Percentiles rank a stretch among this genome's conserved stretches.
Evolutionary conservation across 2,329 filamentous ascomycete genomes (phyloP).

Genomic region (Botrytis elliptica): DNA sequence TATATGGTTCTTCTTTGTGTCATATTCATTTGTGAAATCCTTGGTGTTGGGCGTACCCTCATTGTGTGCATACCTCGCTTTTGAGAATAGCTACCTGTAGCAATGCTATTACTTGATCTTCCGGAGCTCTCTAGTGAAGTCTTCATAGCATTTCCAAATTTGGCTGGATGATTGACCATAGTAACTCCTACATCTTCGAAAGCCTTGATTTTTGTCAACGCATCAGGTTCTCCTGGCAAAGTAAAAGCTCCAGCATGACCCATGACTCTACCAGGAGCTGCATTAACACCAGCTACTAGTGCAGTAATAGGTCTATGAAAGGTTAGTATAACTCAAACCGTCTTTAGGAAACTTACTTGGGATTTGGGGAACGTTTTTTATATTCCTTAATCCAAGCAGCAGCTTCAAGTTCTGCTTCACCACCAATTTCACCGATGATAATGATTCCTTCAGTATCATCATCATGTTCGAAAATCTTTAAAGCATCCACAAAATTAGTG

Average conservation of each 20-base stretch:
- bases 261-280: conserved; percentile 67
- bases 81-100: conserved; percentile 43
- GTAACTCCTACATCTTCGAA: conserved; percentile 65
- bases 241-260: conserved; percentile 76
- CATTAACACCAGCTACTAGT: conserved; percentile 64
- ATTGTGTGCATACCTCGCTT: conserved; percentile 54
- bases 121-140: conserved; percentile 49
- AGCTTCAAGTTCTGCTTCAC: conserved; percentile 64
- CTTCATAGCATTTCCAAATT: conserved; percentile 69
- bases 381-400: conserved; percentile 73
- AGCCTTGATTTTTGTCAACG: conserved; percentile 63
- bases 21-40: conserved; percentile 7
- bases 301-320: conserved; percentile 65
- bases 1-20: conserved; percentile 53
- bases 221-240: conserved; percentile 63
- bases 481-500: conserved; percentile 69
- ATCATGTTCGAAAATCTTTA: conserved; percentile 64
- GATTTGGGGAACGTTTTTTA: conserved; percentile 52
- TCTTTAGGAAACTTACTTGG: conserved; percentile 55
- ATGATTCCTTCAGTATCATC: conserved; percentile 66
- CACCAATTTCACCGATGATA: conserved; percentile 66
- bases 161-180: conserved; percentile 73
- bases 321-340: conserved; percentile 1
- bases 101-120: conserved; percentile 41
- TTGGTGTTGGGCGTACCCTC: conserved; percentile 29